phyloP scores from a whole-genome alignment of 495 filamentous ascomycete genomes.

The Hypoxylon trugodes region DNA sequence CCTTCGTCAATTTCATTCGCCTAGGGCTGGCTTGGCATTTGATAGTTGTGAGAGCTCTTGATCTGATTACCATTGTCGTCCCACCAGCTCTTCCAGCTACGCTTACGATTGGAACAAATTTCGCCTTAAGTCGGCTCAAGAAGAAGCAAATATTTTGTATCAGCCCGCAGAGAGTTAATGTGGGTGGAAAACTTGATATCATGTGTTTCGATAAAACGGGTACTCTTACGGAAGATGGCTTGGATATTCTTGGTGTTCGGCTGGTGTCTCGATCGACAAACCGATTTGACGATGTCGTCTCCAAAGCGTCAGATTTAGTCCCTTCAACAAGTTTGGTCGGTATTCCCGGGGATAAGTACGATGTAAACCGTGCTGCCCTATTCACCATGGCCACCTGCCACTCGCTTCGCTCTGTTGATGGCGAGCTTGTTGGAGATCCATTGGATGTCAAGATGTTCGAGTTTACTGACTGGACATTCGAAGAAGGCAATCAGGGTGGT shows the following conservation, averaged over 20 bases:
- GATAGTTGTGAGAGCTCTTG: constrained; percentile 89
- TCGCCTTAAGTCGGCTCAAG: constrained; percentile 87
- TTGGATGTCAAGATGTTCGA: constrained; percentile 99
- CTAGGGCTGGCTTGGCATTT: constrained; percentile 84
- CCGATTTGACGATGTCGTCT: constrained; percentile 58
- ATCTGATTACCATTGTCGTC: constrained; percentile 97
- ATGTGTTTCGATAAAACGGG: constrained; percentile 99
- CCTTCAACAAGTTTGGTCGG: constrained; percentile 61
- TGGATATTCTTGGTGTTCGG: constrained; percentile 91
- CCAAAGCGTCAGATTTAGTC: constrained; percentile 60
- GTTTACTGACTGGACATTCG: constrained; percentile 92
- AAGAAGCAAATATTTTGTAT: constrained; percentile 95
- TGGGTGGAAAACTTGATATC: constrained; percentile 93
- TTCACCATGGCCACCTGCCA: constrained; percentile 99
- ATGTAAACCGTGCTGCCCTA: constrained; percentile 73
- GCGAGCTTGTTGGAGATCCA: constrained; percentile 90
- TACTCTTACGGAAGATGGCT: constrained; percentile 94
- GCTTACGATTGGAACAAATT: constrained; percentile 94
- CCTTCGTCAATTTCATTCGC: constrained; percentile 90
- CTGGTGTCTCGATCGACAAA: constrained; percentile 71
- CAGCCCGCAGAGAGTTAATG: constrained; percentile 94
- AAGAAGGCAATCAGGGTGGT: constrained; percentile 77
- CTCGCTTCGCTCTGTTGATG: constrained; percentile 85
- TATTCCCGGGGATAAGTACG: constrained; percentile 65
- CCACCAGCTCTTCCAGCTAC: constrained; percentile 97